Evolutionary conservation across 163 green algal species (phyloP).

Genomic region (Volvox carteri): DNA sequence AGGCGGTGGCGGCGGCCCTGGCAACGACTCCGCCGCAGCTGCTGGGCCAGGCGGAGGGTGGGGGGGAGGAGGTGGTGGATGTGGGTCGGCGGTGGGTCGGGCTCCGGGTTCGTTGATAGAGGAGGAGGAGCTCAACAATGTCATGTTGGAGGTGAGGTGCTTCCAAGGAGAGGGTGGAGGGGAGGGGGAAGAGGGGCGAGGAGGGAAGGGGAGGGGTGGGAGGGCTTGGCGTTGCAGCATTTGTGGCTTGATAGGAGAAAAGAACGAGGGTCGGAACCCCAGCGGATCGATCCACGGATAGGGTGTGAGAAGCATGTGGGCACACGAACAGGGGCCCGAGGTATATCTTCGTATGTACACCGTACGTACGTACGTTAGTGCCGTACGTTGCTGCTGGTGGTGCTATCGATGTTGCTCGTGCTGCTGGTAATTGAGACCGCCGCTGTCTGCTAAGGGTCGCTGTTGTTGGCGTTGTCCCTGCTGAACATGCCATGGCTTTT

Average conservation of each 20-base stretch:
- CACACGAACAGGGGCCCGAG: too few species aligned
- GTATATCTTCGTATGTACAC: too few species aligned
- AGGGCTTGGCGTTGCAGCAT: background rate
- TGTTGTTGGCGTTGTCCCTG: background rate
- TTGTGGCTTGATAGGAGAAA: background rate
- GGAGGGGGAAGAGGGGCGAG: background rate
- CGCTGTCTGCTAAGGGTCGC: background rate
- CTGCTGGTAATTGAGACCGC: too few species aligned
- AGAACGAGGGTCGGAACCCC: background rate
- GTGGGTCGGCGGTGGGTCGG: background rate
- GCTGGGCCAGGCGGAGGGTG: too few species aligned
- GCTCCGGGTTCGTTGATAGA: conserved; percentile 70
- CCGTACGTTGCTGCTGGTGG: background rate
- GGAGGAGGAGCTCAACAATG: conserved; percentile 68
- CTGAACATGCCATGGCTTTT: background rate
- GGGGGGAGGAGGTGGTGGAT: background rate
- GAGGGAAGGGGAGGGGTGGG: background rate
- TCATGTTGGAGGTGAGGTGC: conserved; percentile 23
- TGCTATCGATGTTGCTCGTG: background rate
- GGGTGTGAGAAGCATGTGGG: background rate
- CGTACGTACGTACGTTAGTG: background rate
- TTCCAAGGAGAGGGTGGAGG: background rate
- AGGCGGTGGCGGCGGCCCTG: background rate
- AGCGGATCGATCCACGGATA: background rate
- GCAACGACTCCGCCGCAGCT: background rate